Conservation (phyloP, 2,329 filamentous ascomycete genomes). For the Mycosphaerella arachidis region DNA sequence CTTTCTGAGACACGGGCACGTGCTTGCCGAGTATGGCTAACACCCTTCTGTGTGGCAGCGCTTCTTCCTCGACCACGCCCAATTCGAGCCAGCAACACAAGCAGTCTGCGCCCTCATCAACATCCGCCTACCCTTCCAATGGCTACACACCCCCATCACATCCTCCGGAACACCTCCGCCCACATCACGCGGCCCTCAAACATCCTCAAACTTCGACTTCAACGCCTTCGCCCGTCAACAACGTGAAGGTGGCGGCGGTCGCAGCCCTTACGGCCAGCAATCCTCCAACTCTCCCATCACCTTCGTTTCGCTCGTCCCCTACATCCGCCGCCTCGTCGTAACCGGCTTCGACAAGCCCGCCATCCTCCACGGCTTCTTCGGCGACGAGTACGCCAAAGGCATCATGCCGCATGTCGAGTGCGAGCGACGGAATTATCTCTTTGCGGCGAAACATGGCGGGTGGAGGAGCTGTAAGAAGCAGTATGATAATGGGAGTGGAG, state of each 20-base stretch:
- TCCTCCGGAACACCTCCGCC: constrained; percentile 29
- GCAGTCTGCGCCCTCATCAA: constrained; percentile 87
- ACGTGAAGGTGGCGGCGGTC: constrained; percentile 31
- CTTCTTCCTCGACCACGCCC: constrained; percentile 88
- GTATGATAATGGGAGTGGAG: constrained; percentile 64
- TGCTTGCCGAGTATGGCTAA: too few relatives aligned
- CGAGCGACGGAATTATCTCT: constrained; percentile 90
- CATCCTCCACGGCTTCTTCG: constrained; percentile 93
- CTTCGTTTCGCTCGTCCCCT: constrained; percentile 73
- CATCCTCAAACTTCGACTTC: constrained; percentile 13
- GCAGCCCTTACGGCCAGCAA: constrained; percentile 34
- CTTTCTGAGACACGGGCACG: too few relatives aligned
- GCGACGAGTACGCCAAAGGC: constrained; percentile 81
- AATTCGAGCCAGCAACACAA: constrained; percentile 77
- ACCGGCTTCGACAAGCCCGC: constrained; percentile 85
- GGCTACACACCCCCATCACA: constrained; percentile 48
- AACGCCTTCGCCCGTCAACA: constrained; percentile 32
- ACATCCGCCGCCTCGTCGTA: constrained; percentile 81
- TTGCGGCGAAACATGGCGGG: constrained; percentile 85
- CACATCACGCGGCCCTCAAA: constrained; percentile 1
- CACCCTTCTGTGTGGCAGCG: constrained; percentile 41
- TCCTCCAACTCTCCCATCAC: constrained; percentile 19
- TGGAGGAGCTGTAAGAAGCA: constrained; percentile 86
- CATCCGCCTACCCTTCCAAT: constrained; percentile 84
- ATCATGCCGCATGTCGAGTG: constrained; percentile 79